phyloP scores from a whole-genome alignment of 805 yeast species.

The Zygosaccharomyces rouxii region DNA sequence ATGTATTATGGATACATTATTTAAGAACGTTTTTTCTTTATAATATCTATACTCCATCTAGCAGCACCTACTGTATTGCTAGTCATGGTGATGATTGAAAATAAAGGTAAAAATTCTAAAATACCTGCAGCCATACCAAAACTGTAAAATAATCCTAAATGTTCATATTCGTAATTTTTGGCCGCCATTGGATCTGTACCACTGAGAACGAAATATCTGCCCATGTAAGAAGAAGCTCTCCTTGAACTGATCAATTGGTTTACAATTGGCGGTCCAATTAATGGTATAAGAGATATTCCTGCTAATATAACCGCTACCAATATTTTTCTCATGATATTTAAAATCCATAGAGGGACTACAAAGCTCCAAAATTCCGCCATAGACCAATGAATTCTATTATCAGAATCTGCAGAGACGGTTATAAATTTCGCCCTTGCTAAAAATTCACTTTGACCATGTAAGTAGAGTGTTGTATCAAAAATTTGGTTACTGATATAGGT shows the following conservation, averaged over 20 bases:
- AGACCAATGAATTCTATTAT: conserved; percentile 3
- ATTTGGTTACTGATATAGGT: conserved; percentile 23
- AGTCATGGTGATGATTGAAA: conserved; percentile 50
- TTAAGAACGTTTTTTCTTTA: conserved; percentile 22
- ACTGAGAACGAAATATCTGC: conserved; percentile 23
- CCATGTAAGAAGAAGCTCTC: conserved; percentile 28
- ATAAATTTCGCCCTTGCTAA: conserved; percentile 16
- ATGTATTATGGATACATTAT: no score
- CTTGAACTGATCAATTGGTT: conserved; percentile 27
- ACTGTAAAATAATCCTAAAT: conserved; percentile 39
- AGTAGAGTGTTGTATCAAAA: conserved; percentile 22
- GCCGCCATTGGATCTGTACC: conserved; percentile 28
- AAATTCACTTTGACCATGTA: conserved; percentile 18
- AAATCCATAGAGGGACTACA: conserved; percentile 14
- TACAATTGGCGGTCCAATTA: conserved; percentile 33
- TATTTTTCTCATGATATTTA: conserved; percentile 9
- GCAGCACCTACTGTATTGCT: conserved; percentile 63
- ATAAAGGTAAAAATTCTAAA: conserved; percentile 51
- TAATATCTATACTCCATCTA: conserved; percentile 50
- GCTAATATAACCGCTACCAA: conserved; percentile 12
- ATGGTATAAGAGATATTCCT: conserved; percentile 31
- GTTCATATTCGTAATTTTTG: conserved; percentile 33
- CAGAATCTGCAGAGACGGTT: neutral
- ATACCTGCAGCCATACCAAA: conserved; percentile 51
- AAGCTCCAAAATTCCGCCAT: conserved; percentile 19